These are phyloP conservation scores for Tripterygium wilfordii DNA, from an alignment of 177 flowering plant species.

Conservation along the genomic window DNA sequence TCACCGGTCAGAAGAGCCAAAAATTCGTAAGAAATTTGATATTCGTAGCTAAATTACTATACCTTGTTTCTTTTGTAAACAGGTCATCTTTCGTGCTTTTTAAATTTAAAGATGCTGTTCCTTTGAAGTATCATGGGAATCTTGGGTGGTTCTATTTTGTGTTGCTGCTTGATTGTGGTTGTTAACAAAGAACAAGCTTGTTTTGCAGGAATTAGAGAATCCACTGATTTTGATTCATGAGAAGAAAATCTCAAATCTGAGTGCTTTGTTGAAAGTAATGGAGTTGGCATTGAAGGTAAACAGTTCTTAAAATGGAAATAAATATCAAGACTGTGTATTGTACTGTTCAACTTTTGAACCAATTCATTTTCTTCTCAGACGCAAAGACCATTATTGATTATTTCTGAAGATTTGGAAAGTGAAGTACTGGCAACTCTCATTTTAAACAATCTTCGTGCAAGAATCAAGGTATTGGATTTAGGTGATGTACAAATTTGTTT, in stretches of 20 bases:
- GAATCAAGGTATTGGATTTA: constrained; percentile 52
- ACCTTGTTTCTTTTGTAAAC: no score
- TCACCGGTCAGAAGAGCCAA: constrained; percentile 82
- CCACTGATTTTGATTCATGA: constrained; percentile 68
- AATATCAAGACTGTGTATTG: neutral
- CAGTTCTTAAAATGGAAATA: neutral
- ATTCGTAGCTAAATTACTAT: no score
- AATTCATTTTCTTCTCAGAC: constrained; percentile 27
- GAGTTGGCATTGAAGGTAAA: constrained; percentile 71
- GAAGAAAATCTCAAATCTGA: constrained; percentile 63
- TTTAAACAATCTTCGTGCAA: constrained; percentile 83
- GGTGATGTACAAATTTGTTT: neutral
- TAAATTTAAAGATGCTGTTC: no score
- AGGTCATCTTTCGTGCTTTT: no score
- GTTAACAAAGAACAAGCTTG: neutral
- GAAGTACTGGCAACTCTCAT: constrained; percentile 87
- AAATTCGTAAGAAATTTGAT: constrained; percentile 66
- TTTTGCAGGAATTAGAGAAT: constrained; percentile 57
- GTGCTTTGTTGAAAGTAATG: constrained; percentile 51
- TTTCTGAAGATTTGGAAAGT: constrained; percentile 87
- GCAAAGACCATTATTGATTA: constrained; percentile 71
- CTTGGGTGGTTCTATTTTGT: no score
- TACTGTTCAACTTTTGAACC: neutral
- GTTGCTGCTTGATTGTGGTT: neutral
- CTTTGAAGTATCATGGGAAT: no score